Conservation (phyloP, 2,329 filamentous ascomycete species). For the Sclerotinia nivalis region DNA sequence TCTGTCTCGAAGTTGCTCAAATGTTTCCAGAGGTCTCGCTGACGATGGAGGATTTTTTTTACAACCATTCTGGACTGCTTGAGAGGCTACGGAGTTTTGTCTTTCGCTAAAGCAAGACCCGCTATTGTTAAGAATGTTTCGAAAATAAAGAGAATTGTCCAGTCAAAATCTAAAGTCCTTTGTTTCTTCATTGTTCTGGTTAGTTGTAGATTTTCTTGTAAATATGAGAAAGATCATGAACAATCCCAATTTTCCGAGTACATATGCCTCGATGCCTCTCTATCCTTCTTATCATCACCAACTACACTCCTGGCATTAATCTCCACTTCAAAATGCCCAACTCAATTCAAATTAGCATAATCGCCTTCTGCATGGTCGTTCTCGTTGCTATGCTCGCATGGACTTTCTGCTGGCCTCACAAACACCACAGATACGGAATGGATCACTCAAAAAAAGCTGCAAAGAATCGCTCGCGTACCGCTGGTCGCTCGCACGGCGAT, state of each 20-base stretch:
- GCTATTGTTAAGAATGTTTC: neutral
- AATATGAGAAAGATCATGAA: neutral
- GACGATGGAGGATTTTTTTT: neutral
- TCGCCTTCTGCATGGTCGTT: slow-evolving; percentile 15
- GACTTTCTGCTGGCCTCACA: slow-evolving; percentile 19
- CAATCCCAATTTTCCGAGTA: neutral
- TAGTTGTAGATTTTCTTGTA: neutral
- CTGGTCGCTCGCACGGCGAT: slow-evolving; percentile 12
- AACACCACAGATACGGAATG: neutral
- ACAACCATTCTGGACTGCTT: too few species aligned
- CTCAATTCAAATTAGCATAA: neutral
- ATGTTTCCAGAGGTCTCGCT: neutral
- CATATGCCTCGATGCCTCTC: slow-evolving; percentile 2
- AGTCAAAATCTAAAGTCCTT: neutral
- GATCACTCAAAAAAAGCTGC: neutral
- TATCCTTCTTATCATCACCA: neutral
- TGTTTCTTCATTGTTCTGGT: neutral
- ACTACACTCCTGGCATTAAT: neutral
- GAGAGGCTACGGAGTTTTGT: neutral
- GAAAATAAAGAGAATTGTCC: slow-evolving; percentile 1
- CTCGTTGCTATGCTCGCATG: slow-evolving; percentile 6
- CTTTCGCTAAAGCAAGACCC: neutral
- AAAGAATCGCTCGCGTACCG: slow-evolving; percentile 13
- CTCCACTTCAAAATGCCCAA: slow-evolving; percentile 1
- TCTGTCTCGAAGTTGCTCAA: neutral